A percentile compares a stretch with the other conserved stretches of the same genome.
phyloP scores from a whole-genome alignment of 805 yeast genomes.

The Candida silvicultrix region DNA sequence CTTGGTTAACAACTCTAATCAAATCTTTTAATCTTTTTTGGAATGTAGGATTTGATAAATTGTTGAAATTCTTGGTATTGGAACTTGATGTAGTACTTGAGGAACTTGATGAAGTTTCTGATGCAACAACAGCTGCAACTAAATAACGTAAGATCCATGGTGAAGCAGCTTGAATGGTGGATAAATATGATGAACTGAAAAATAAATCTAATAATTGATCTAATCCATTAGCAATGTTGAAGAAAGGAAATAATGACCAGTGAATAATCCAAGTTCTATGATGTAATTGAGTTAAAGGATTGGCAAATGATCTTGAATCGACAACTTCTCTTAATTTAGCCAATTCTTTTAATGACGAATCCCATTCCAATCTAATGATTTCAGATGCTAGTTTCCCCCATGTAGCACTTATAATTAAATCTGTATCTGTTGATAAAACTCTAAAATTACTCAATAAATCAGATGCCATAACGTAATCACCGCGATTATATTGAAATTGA shows the following conservation, averaged over 20 bases:
- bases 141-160: slow-evolving; percentile 69
- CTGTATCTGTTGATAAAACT: slow-evolving; percentile 44
- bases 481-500: slow-evolving; percentile 56
- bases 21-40: slow-evolving; percentile 54
- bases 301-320: slow-evolving; percentile 46
- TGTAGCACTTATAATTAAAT: slow-evolving; percentile 46
- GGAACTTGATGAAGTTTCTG: slow-evolving; percentile 23
- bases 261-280: slow-evolving; percentile 65
- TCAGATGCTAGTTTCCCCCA: slow-evolving; percentile 69
- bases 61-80: slow-evolving; percentile 8
- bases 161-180: slow-evolving; percentile 63
- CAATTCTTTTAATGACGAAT: slow-evolving; percentile 46
- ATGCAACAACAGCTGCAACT: slow-evolving; percentile 49
- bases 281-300: slow-evolving; percentile 53
- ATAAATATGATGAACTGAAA: slow-evolving; percentile 52
- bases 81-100: slow-evolving; percentile 24
- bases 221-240: slow-evolving; percentile 44
- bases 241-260: slow-evolving; percentile 61
- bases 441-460: slow-evolving; percentile 54
- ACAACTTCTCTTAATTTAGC: slow-evolving; percentile 49
- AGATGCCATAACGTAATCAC: slow-evolving; percentile 53
- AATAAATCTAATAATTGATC: slow-evolving; percentile 52
- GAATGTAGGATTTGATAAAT: slow-evolving; percentile 27
- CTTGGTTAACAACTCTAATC: slow-evolving; percentile 51
- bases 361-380: slow-evolving; percentile 47